Conservation (phyloP, 176 grass and related monocot species). For the Carex kokanica region DNA sequence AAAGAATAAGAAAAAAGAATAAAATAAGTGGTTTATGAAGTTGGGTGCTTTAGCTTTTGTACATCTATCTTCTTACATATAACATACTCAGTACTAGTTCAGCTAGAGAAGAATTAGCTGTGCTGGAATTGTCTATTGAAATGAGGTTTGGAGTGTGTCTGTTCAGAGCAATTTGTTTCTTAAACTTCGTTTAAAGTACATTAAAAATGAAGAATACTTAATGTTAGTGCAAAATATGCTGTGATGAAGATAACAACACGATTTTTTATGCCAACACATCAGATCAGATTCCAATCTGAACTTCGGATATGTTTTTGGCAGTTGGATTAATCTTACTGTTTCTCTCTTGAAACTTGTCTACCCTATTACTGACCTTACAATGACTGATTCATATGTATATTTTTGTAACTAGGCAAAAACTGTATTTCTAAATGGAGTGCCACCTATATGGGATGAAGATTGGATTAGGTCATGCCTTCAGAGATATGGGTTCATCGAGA, state of each 20-base stretch:
- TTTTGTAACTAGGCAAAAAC: slow-evolving; percentile 64
- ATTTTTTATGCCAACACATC: not conserved
- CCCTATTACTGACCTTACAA: not conserved
- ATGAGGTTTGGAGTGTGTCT: slow-evolving; percentile 1
- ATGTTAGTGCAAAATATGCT: not conserved
- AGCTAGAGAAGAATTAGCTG: not conserved
- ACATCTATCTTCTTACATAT: not conserved
- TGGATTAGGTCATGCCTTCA: slow-evolving; percentile 79
- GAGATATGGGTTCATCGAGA: slow-evolving; percentile 83
- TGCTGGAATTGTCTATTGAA: not conserved
- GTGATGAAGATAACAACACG: not conserved
- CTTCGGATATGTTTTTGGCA: not conserved
- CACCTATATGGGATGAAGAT: slow-evolving; percentile 84
- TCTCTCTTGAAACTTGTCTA: not conserved
- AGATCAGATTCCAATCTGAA: slow-evolving; percentile 5
- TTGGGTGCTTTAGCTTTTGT: not conserved
- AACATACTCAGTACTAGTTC: not conserved
- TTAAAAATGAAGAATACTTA: not conserved
- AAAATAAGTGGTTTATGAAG: not conserved
- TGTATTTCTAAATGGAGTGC: slow-evolving; percentile 86
- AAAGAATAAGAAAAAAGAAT: not conserved
- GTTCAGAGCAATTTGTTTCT: not conserved
- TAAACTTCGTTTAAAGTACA: not conserved
- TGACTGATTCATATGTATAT: slow-evolving; percentile 29
- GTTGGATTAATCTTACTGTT: not conserved